phyloP scores from a whole-genome alignment of 768 basidiomycete species.

The Mycena chlorophos region DNA sequence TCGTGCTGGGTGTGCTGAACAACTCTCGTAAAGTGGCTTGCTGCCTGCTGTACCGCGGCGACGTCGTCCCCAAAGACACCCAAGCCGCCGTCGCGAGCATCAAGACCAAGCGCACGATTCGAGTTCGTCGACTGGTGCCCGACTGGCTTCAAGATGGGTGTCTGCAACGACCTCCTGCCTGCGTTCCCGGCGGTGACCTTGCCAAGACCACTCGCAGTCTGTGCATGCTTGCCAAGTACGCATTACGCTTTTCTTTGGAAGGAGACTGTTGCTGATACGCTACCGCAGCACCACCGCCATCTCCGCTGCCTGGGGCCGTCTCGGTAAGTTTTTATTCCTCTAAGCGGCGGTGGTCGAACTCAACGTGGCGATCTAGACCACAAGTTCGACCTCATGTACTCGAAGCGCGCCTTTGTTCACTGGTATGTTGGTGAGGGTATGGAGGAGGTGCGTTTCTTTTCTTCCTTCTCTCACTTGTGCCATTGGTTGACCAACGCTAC shows the following conservation, averaged over 20 bases:
- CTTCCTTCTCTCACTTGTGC: not conserved
- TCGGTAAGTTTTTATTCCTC: constrained; percentile 43
- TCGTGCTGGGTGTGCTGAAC: constrained; percentile 18
- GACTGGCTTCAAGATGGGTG: constrained; percentile 97
- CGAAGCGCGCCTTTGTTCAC: constrained; percentile 88
- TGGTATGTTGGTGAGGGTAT: constrained; percentile 99
- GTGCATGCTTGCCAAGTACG: constrained; percentile 94
- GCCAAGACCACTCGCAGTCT: constrained; percentile 92
- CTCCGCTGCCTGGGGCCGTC: constrained; percentile 90
- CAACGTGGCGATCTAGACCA: constrained; percentile 57
- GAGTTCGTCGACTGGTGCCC: constrained; percentile 99
- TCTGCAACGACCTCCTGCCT: constrained; percentile 96
- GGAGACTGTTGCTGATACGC: not conserved
- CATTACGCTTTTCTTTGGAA: not conserved
- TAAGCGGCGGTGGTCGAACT: not conserved
- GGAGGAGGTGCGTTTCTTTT: constrained; percentile 86
- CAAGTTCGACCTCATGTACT: constrained; percentile 98
- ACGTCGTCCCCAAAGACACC: constrained; percentile 95
- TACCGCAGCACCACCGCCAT: constrained; percentile 79
- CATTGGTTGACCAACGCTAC: not conserved
- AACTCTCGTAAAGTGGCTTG: constrained; percentile 68
- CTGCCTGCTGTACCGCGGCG: constrained; percentile 89
- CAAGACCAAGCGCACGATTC: constrained; percentile 97
- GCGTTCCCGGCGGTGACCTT: constrained; percentile 91
- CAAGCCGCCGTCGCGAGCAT: constrained; percentile 90